Evolutionary conservation across 257 asterid species (phyloP), one percentile per base, ranked within the genome.

Genomic region (Nicotiana undulata): DNA sequence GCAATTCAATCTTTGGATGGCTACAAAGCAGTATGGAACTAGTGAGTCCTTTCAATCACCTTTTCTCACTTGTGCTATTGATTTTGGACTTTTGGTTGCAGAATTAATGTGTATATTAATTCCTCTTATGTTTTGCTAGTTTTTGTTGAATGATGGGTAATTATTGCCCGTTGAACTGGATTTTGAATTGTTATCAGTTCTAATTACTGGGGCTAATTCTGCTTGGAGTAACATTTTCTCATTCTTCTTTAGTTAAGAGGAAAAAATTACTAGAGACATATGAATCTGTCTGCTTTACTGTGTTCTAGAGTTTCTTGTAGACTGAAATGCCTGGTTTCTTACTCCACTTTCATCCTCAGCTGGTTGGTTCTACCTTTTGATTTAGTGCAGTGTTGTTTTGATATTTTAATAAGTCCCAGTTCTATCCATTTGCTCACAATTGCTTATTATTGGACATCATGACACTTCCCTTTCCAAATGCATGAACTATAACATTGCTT

Each of bases 1-100:
- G 98, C 92, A 65, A 90, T 96, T 87, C 86, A 78, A 86, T 90
- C 96, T 79, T 84, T 92, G 87, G 86, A 94, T 85, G 75, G 87
- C 90, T 96, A 96, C 82, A 88, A 89, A 86, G 92, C 96, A 80
- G 64, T 90, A 34, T 94, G 97, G 98, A 75, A 55, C 74, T 82
- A 91, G 99, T 95, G 87, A 88, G 99, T 90, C 83, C 83, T 84
- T 80, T 65, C 37, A 49, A 64, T 75, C 51, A 59, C 70, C 76
- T 77, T 76, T 70, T 61, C 46, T 72, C 81, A 28, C 44, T 81
- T 77, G 60, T 84, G 63, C 78, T 67, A 70, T 29, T 84, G 31
- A n/a, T n/a, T n/a, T n/a, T n/a, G n/a, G n/a, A n/a, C 4, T 34
- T 83, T 61, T 79, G 67, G 56, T 34, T 40, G 81, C 60, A 13